Conservation (phyloP, 2,329 filamentous ascomycete genomes). For the Hymenoscyphus fructigenus region DNA sequence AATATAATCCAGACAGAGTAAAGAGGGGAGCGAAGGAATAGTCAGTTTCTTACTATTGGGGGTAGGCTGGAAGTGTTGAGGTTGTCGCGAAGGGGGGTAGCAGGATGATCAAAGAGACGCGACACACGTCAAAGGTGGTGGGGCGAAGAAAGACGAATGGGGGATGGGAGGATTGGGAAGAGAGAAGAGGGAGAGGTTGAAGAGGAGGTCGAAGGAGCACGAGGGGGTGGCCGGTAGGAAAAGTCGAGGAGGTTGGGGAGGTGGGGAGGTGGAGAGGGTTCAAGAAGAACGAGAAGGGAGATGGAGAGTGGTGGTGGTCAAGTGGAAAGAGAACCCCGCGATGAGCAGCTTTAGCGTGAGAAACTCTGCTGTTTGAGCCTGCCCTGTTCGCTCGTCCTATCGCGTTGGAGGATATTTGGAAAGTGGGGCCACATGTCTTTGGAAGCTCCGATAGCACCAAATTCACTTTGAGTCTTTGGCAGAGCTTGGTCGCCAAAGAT, state of each 20-base stretch:
- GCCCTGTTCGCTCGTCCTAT: too few relatives aligned
- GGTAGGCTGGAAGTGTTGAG: neutral
- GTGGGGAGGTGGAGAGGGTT: conserved; percentile 9
- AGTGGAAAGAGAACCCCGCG: conserved; percentile 6
- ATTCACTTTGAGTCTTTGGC: too few relatives aligned
- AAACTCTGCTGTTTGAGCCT: too few relatives aligned
- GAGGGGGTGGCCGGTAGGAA: neutral
- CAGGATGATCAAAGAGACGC: conserved; percentile 16
- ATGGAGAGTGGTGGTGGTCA: conserved; percentile 10
- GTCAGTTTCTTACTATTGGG: neutral
- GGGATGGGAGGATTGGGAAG: conserved; percentile 23
- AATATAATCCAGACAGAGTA: neutral
- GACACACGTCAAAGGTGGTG: conserved; percentile 12
- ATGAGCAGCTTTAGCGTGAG: too few relatives aligned
- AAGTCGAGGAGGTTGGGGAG: conserved; percentile 20
- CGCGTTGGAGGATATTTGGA: too few relatives aligned
- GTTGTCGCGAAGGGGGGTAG: conserved; percentile 12
- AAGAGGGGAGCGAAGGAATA: neutral
- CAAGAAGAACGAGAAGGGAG: neutral
- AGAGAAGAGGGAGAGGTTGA: conserved; percentile 14
- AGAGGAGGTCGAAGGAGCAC: neutral
- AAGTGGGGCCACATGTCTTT: too few relatives aligned
- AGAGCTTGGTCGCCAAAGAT: too few relatives aligned
- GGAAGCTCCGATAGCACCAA: too few relatives aligned
- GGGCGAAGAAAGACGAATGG: conserved; percentile 23